Evolutionary conservation across 768 basidiomycete genomes (phyloP), one percentile per base, ranked within the genome.

Genomic region (Royoungia palumana): DNA sequence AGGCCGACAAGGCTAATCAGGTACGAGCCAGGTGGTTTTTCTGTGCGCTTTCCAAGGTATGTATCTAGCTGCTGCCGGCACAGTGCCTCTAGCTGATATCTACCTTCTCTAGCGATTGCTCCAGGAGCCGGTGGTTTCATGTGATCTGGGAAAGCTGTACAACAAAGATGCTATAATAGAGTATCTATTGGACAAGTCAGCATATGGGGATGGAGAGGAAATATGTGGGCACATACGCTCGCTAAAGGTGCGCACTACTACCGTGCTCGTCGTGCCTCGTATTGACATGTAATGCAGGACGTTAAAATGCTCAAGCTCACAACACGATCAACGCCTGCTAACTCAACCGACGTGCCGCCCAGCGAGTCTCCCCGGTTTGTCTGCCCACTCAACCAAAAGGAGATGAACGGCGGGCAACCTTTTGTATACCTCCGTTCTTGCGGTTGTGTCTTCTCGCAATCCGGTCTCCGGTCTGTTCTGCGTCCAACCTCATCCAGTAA

Each of bases 141-240:
- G 93, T 69, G 84, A 84, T 1, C 76, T 97, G 0, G 96, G 96
- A 11, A 95, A 94, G 66, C 73, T 99, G 1, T 98, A 97, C 66
- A 99, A 97, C 70, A 96, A 95, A 63, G 95, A 95, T 58, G 82
- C 94, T 1, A 74, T 99, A 22, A 79, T 99, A 35, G 91, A 96
- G 66, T 95, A 85, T 68, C 75, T 97, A 27, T 71, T 98, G 14
- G 89, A 95, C 66, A 83, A 81, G 57, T 71, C 80, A 4, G 76
- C 83, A 3, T 94, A 93, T 65, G 92, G 94, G 6, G 96, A 98
- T 55, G 94, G 93, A 0, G 86, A 87, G 56, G 79, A 81, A 52
- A 94, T 96, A 60, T 97, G 94, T 62, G 89, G 94, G 3, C 91
- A 98, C 69, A 84, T 98, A 35, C 78, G 88, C 50, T 87, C 87